Base-by-base conservation (phyloP, 495 filamentous ascomycete species). In the Venustampulla echinocandica region DNA sequence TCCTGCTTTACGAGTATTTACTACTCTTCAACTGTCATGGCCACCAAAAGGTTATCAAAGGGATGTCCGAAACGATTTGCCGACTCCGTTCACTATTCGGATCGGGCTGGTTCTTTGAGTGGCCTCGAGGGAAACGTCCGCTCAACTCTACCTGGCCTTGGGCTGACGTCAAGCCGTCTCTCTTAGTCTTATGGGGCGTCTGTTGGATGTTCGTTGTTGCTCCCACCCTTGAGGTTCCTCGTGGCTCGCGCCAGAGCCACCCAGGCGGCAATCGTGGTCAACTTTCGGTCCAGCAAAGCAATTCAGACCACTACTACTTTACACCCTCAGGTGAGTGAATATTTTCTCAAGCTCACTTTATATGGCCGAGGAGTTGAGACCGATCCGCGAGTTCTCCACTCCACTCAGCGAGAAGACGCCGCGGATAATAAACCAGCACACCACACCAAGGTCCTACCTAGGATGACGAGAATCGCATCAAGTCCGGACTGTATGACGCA, bases 71-170 rank as follows among this genome's bases (percentile, higher is more conserved):
- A 28, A 33, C n/a, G 3, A 17, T 46, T 22, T 11, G 17, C 36
- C 40, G 46, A 17, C 24, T 49, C 3, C 38, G 40, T 13, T 21
- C 18, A 6, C 17, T 49, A 3, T 49, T 49, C 18, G 40, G 40
- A 28, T 30, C 49, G 1, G 50, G 54, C 22, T 54, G 46, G 46
- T 50, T 57, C 27, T 53, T 53, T 40, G 50, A 57, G 32, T 53
- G 49, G 49, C 39, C 44, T 9, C 20, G 43, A 30, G 42, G 40
- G 2, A 34, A 30, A 25, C 54, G 34, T 10, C 50, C 47, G 1
- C n/a, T 51, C 23, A 47, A 54, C n/a, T 57, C 50, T 15, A 57
- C 46, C 11, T 57, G 54, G 54, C 50, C 50, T 21, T 54, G 46
- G 47, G 27, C 44, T 20, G 43, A 51, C 19, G 41, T 54, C 3